These are phyloP conservation scores for Brettanomyces sp. DNA, from an alignment of 805 yeast species.

Conservation along the genomic window DNA sequence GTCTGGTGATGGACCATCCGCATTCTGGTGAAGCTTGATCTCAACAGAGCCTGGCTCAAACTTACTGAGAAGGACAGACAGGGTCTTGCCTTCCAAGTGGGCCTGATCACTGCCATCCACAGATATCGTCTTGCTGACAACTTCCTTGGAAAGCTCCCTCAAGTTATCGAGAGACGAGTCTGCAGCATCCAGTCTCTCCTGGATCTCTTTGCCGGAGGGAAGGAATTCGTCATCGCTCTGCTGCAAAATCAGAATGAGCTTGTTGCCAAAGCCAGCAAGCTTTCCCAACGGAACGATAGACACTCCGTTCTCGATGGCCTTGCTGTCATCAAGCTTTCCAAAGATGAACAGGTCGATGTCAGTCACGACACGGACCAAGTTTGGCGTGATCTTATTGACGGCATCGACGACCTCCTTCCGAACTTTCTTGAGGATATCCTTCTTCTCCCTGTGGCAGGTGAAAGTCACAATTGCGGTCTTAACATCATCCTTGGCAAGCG, in stretches of 20 bases:
- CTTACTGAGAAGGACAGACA: conserved; percentile 28
- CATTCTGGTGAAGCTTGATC: conserved; percentile 41
- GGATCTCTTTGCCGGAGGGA: conserved; percentile 54
- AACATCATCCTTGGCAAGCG: conserved; percentile 31
- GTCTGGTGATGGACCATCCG: conserved; percentile 31
- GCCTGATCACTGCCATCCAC: conserved; percentile 50
- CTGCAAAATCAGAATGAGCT: conserved; percentile 47
- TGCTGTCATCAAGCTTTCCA: conserved; percentile 33
- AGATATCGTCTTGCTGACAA: conserved; percentile 40
- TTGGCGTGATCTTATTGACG: conserved; percentile 69
- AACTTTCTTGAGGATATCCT: conserved; percentile 45
- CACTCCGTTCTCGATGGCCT: conserved; percentile 38
- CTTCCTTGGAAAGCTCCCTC: conserved; percentile 46
- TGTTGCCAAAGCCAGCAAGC: conserved; percentile 32
- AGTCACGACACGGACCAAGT: conserved; percentile 42
- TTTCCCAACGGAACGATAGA: conserved; percentile 51
- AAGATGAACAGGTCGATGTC: conserved; percentile 63
- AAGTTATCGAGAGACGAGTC: conserved; percentile 45
- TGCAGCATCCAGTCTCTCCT: conserved; percentile 44
- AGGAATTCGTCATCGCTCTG: conserved; percentile 59
- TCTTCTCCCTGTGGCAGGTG: conserved; percentile 36
- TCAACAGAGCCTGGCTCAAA: conserved; percentile 25
- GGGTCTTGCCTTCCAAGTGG: conserved; percentile 50
- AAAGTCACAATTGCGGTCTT: conserved; percentile 53
- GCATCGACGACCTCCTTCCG: conserved; percentile 63